Base-by-base conservation (phyloP, 495 filamentous ascomycete genomes). In the Penicillium cataractarum region DNA sequence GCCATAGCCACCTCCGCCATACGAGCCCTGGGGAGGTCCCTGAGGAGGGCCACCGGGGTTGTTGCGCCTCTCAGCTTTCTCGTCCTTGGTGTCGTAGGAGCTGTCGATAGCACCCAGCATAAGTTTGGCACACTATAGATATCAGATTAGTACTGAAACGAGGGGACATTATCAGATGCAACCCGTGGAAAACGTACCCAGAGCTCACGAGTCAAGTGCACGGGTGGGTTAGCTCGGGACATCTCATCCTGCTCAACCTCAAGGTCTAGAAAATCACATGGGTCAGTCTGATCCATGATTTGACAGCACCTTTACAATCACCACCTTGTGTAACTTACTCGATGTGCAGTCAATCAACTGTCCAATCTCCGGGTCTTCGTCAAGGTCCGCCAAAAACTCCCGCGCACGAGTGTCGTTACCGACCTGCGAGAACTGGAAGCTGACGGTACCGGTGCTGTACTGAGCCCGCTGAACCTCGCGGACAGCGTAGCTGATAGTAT, bases 361-460 rank as follows among this genome's bases (percentile, higher is more conserved):
- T 24, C 89, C 89, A 67, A 91, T 82, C 19, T 71, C 65, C 26
- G 86, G 85, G 61, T 91, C 87, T 50, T 83, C 82, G 65, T 91
- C 89, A 15, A 91, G 76, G 50, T 80, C 79, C 9, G 71, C 71
- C 27, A 91, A 75, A 75, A 90, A 91, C 49, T 86, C 83, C 32
- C 84, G 82, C 9, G 89, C 89, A 55, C 83, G 81, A 66, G 80
- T 73, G 65, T 91, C 89, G 60, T 88, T 89, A 61, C 89, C 89
- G 50, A 91, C 88, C 67, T 91, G 89, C 8, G 89, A 87, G 69
- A 91, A 90, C 66, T 91, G 87, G 79, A 90, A 91, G 2, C 82
- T 77, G 44, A 90, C 71, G 3, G 84, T 85, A 60, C 82, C 82
- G 13, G 74, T 73, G 19, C 83, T 84, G 61, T 80, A 84, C 33